Percentiles rank a stretch among this genome's conserved stretches.
Evolutionary conservation across 2,329 filamentous ascomycete species (phyloP).

Genomic region (Chaetomiaceae sp.): DNA sequence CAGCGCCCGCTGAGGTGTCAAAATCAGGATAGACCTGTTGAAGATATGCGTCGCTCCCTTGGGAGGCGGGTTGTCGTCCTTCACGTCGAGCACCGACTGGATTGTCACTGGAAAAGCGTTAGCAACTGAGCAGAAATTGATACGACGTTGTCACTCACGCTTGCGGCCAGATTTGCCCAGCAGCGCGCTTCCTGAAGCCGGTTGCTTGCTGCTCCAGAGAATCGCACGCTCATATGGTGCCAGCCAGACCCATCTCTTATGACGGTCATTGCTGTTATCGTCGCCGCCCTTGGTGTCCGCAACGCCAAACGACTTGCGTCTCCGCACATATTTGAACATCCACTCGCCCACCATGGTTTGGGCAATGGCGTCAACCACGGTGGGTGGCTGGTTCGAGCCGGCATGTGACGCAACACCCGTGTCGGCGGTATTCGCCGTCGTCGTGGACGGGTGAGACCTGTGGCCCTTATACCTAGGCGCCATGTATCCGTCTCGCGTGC

Average conservation of each 20-base stretch:
- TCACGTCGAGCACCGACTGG: constrained; percentile 94
- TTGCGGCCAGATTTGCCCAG: constrained; percentile 94
- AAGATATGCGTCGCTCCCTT: constrained; percentile 66
- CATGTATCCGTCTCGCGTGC: constrained; percentile 38
- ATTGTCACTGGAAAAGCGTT: constrained; percentile 65
- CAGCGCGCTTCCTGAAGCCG: constrained; percentile 77
- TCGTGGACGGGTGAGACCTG: constrained; percentile 57
- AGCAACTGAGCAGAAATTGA: neutral
- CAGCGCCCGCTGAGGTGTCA: constrained; percentile 87
- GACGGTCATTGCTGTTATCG: constrained; percentile 70
- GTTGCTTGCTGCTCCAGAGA: constrained; percentile 98
- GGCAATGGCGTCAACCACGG: constrained; percentile 92
- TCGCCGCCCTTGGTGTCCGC: constrained; percentile 63
- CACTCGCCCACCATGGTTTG: constrained; percentile 98
- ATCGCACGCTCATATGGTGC: constrained; percentile 94
- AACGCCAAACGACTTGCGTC: constrained; percentile 86
- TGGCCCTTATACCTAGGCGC: constrained; percentile 42
- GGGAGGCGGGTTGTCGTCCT: constrained; percentile 83
- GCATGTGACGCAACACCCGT: constrained; percentile 49
- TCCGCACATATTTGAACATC: constrained; percentile 88
- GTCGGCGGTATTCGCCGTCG: constrained; percentile 47
- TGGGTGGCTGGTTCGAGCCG: constrained; percentile 62
- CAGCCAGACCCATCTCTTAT: constrained; percentile 98
- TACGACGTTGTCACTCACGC: constrained; percentile 56
- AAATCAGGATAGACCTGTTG: constrained; percentile 88